A percentile compares a stretch with the other conserved stretches of the same genome.
phyloP scores from a whole-genome alignment of 805 yeast species.

The Ogataea degrootiae region DNA sequence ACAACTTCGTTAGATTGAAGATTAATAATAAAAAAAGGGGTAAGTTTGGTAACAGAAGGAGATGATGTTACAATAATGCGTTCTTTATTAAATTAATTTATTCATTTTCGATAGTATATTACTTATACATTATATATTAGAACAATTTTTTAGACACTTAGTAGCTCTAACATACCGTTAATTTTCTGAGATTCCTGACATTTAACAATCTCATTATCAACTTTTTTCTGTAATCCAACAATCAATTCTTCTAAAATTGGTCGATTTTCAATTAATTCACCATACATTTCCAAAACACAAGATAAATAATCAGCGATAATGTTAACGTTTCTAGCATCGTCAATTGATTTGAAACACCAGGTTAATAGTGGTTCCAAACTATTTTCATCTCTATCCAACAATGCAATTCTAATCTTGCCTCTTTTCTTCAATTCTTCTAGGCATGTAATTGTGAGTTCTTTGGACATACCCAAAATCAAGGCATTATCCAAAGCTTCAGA shows the following conservation, averaged over 20 bases:
- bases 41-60: conserved; percentile 19
- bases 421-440: conserved; percentile 81
- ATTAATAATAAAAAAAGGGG: conserved; percentile 25
- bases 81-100: background rate
- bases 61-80: background rate
- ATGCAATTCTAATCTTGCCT: conserved; percentile 81
- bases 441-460: conserved; percentile 77
- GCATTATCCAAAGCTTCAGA: conserved; percentile 88
- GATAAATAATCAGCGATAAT: conserved; percentile 66
- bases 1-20: conserved; percentile 32
- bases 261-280: conserved; percentile 64
- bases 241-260: conserved; percentile 75
- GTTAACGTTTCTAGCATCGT: conserved; percentile 69
- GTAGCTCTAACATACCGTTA: conserved; percentile 88
- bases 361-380: conserved; percentile 73
- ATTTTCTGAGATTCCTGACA: conserved; percentile 85
- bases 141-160: conserved; percentile 42
- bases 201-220: conserved; percentile 65
- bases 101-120: conserved; percentile 9
- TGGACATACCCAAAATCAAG: conserved; percentile 69
- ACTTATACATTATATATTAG: background rate
- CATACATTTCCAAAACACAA: conserved; percentile 70
- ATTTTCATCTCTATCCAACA: conserved; percentile 80
- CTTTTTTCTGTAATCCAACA: conserved; percentile 51
- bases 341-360: conserved; percentile 74